Conservation (phyloP, 352 stramenopile species). For the Phytophthora macrochlamydospora region DNA sequence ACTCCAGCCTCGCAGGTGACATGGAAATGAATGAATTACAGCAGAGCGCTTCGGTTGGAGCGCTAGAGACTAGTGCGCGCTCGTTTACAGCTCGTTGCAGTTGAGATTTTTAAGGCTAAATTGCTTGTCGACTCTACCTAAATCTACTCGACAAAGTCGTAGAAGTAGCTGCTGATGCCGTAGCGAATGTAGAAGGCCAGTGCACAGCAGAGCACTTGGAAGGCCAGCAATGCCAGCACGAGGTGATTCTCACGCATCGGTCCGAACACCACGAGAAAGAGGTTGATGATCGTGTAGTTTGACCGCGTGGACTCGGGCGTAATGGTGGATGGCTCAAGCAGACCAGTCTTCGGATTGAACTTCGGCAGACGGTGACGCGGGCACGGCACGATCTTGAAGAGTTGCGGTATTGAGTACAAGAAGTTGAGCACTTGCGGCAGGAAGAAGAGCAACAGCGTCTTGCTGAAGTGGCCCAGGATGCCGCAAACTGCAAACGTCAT, state of each 20-base stretch:
- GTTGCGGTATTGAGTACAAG: constrained; percentile 97
- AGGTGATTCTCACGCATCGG: constrained; percentile 83
- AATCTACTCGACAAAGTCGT: constrained; percentile 86
- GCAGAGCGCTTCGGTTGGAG: background rate
- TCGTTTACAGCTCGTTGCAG: too few species aligned
- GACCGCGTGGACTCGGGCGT: constrained; percentile 78
- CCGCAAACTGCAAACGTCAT: constrained; percentile 98
- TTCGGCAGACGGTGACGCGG: constrained; percentile 97
- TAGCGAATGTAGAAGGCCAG: constrained; percentile 89
- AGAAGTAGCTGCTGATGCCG: constrained; percentile 86
- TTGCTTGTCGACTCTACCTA: background rate
- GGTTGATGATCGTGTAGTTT: constrained; percentile 91
- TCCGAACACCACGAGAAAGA: constrained; percentile 85
- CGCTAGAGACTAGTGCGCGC: too few species aligned
- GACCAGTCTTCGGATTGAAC: constrained; percentile 92
- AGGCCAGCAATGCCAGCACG: constrained; percentile 67
- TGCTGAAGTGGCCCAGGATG: constrained; percentile 98
- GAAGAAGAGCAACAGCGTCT: constrained; percentile 98
- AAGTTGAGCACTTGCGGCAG: constrained; percentile 99
- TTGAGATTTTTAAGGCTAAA: too few species aligned
- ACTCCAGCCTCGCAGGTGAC: constrained; percentile 40
- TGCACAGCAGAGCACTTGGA: constrained; percentile 75
- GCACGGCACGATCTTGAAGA: constrained; percentile 98
- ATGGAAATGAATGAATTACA: constrained; percentile 20
- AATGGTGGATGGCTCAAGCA: constrained; percentile 94